phyloP scores from a whole-genome alignment of 345 rosid species.

The Eucalyptus rudis region DNA sequence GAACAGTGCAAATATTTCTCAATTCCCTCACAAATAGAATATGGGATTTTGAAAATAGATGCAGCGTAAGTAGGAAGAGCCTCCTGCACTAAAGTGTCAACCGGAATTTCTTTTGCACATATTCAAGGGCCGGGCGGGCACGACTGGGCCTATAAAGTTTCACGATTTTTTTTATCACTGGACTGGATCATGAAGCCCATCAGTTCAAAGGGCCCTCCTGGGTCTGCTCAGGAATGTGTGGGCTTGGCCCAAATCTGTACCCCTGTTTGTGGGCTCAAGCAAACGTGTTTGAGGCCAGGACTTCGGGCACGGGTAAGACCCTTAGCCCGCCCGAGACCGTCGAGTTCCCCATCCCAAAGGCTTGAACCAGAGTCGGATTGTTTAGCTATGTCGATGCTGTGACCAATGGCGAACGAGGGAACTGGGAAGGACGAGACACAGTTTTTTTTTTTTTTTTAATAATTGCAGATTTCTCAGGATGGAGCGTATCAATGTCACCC shows the following conservation, averaged over 20 bases:
- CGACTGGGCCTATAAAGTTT: background rate
- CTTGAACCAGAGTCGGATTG: background rate
- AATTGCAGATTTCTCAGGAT: background rate
- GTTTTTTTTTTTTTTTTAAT: too few relatives aligned
- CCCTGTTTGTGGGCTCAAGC: background rate
- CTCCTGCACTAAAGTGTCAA: background rate
- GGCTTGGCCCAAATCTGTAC: background rate
- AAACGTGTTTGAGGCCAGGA: background rate
- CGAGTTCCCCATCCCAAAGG: background rate
- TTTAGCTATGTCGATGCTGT: background rate
- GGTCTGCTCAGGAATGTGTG: background rate
- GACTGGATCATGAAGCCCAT: background rate
- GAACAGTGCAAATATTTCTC: background rate
- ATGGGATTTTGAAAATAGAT: background rate
- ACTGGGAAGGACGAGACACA: background rate
- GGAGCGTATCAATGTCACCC: background rate
- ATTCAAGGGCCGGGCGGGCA: background rate
- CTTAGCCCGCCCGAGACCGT: background rate
- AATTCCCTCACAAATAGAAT: background rate
- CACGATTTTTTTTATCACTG: background rate
- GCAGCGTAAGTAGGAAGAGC: background rate
- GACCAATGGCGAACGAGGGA: background rate
- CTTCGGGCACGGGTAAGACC: background rate
- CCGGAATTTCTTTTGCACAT: background rate
- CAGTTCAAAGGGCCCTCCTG: background rate